Percentiles rank a stretch among this genome's conserved stretches.
Evolutionary conservation across 768 basidiomycete species (phyloP).

Genomic region (Suillus tomentosus): DNA sequence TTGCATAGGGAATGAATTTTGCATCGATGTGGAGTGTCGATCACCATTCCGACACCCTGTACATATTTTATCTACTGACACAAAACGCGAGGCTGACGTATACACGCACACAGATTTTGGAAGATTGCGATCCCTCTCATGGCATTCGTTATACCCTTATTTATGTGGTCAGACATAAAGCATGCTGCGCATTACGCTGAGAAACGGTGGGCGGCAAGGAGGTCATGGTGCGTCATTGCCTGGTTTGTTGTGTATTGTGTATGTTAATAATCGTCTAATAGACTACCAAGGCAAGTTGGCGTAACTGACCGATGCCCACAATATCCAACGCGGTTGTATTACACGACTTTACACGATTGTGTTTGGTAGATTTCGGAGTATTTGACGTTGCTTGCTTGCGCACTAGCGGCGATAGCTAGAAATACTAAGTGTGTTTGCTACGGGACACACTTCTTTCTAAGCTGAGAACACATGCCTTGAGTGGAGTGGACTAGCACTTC

Average conservation of each 20-base stretch:
- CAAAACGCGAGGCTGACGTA: slow-evolving; percentile 7
- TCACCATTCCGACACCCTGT: slow-evolving; percentile 48
- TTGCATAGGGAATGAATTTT: slow-evolving; percentile 67
- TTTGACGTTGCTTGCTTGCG: no score
- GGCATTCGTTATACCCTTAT: slow-evolving; percentile 48
- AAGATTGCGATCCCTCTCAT: slow-evolving; percentile 62
- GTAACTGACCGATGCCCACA: background rate
- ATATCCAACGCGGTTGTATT: background rate
- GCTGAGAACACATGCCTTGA: background rate
- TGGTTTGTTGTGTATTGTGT: background rate
- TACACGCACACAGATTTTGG: slow-evolving; percentile 57
- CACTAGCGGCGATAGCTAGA: no score
- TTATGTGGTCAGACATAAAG: slow-evolving; percentile 45
- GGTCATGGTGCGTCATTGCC: slow-evolving; percentile 32
- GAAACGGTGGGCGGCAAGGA: slow-evolving; percentile 39
- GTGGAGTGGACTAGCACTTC: background rate
- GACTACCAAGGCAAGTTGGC: background rate
- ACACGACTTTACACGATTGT: no score
- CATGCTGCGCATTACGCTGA: slow-evolving; percentile 47
- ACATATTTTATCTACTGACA: slow-evolving; percentile 17
- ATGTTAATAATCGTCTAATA: background rate
- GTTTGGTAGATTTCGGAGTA: no score
- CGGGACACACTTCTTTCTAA: background rate
- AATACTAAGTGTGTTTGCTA: background rate
- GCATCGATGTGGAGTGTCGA: slow-evolving; percentile 49